Evolutionary conservation across 2,329 filamentous ascomycete genomes (phyloP).

Genomic region (Trichoderma gracile): DNA sequence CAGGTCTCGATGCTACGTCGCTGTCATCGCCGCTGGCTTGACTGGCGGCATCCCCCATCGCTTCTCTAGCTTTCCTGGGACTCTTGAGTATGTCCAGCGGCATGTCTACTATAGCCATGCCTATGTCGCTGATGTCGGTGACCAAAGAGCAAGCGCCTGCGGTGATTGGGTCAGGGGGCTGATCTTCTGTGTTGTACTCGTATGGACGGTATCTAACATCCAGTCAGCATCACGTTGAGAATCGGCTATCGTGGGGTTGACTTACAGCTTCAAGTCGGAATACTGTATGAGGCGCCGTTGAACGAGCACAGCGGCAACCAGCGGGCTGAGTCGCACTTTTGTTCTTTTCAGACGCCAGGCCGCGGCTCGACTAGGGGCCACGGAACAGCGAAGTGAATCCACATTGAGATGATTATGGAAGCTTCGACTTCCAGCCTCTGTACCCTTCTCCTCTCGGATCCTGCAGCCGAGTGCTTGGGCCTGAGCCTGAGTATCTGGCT

Average conservation of each 20-base stretch:
- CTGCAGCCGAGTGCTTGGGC: conserved; percentile 60
- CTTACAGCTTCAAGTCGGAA: conserved; percentile 71
- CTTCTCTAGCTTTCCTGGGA: conserved; percentile 9
- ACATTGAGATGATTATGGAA: conserved; percentile 72
- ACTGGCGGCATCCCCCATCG: conserved; percentile 6
- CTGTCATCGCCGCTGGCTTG: conserved; percentile 22
- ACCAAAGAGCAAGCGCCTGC: conserved; percentile 75
- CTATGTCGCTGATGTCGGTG: conserved; percentile 78
- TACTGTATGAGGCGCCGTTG: conserved; percentile 65
- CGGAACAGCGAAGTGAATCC: conserved; percentile 66
- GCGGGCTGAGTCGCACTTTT: conserved; percentile 65
- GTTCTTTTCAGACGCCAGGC: conserved; percentile 74
- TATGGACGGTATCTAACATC: conserved; percentile 47
- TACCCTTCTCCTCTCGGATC: conserved; percentile 67
- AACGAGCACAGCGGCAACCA: conserved; percentile 70
- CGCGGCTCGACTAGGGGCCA: conserved; percentile 68
- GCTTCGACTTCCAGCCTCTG: conserved; percentile 62
- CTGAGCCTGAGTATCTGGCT: conserved; percentile 59
- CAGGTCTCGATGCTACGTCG: conserved; percentile 16
- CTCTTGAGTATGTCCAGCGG: conserved; percentile 58
- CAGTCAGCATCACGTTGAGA: conserved; percentile 22
- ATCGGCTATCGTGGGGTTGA: conserved; percentile 3
- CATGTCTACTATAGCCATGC: conserved; percentile 79
- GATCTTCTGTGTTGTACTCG: conserved; percentile 76
- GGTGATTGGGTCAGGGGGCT: conserved; percentile 76